A percentile compares a stretch with the other conserved stretches of the same genome.
Evolutionary conservation across 331 rosid genomes (phyloP).

Genomic region (Cydonia oblonga): DNA sequence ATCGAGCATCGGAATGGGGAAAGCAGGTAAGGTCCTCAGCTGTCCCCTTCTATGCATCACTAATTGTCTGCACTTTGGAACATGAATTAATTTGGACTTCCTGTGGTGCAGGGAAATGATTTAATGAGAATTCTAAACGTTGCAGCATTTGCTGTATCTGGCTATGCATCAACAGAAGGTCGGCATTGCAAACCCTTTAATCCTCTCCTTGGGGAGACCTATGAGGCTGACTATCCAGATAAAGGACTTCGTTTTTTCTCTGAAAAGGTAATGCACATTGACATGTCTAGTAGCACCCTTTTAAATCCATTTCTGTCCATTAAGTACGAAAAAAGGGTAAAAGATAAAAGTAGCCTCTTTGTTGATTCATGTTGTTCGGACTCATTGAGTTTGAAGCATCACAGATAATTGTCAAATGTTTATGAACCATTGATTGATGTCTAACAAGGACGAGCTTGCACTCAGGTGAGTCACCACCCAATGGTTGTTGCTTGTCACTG

Average conservation of each 20-base stretch:
- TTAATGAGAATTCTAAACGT: slow-evolving; percentile 84
- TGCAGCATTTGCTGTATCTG: slow-evolving; percentile 96
- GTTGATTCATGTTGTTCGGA: neutral
- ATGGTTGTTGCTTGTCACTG: slow-evolving; percentile 98
- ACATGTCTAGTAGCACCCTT: neutral
- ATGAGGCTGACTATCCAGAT: slow-evolving; percentile 96
- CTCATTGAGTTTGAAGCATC: slow-evolving; percentile 7
- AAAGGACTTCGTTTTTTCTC: slow-evolving; percentile 87
- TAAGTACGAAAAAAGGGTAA: neutral
- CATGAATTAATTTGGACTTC: slow-evolving; percentile 23
- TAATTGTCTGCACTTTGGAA: neutral
- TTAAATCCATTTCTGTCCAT: neutral
- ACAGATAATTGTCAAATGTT: neutral
- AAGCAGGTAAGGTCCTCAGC: slow-evolving; percentile 72
- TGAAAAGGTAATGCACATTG: slow-evolving; percentile 54
- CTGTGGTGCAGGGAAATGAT: slow-evolving; percentile 76
- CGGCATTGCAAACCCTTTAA: slow-evolving; percentile 98
- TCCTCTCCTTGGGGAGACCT: slow-evolving; percentile 97
- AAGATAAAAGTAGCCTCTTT: slow-evolving; percentile 4
- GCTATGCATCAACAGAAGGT: slow-evolving; percentile 98
- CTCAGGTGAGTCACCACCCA: slow-evolving; percentile 97
- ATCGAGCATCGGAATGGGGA: slow-evolving; percentile 90
- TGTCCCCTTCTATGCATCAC: slow-evolving; percentile 19
- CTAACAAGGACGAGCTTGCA: slow-evolving; percentile 30
- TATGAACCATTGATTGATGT: slow-evolving; percentile 12